Evolutionary conservation across 2,329 filamentous ascomycete species (phyloP).

Genomic region (Ophiostoma sp.): DNA sequence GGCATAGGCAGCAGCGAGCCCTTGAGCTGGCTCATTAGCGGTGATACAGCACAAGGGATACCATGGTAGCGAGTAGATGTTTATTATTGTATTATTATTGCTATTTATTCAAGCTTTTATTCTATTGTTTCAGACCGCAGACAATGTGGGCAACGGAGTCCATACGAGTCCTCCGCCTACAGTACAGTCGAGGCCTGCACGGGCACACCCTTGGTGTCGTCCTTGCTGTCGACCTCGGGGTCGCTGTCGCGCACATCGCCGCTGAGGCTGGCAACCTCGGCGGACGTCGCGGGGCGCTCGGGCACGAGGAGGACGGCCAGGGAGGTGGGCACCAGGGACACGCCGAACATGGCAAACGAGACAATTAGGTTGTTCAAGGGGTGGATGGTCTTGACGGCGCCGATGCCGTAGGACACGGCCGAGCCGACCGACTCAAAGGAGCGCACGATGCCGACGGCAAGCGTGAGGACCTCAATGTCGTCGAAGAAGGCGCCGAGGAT

Average conservation of each 20-base stretch:
- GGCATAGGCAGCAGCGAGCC: conserved; percentile 19
- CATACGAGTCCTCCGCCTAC: background rate
- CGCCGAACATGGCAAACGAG: conserved; percentile 9
- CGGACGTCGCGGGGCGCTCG: background rate
- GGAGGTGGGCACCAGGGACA: background rate
- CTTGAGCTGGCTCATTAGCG: conserved; percentile 3
- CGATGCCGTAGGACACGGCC: conserved; percentile 11
- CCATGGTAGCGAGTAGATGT: background rate
- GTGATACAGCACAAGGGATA: background rate
- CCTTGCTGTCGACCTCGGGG: background rate
- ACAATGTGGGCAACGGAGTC: too few relatives aligned
- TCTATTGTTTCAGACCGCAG: background rate
- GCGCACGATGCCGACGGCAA: conserved; percentile 11
- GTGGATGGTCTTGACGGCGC: conserved; percentile 12
- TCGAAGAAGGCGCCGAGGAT: conserved; percentile 12
- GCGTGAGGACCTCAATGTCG: conserved; percentile 8
- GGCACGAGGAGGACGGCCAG: background rate
- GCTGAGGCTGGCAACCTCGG: background rate
- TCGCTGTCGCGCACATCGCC: background rate
- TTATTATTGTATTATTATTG: background rate
- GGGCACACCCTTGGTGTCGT: background rate
- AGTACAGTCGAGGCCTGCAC: background rate
- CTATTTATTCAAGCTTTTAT: background rate
- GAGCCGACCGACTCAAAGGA: conserved; percentile 13
- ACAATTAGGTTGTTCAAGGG: background rate